A percentile compares a stretch with the other conserved stretches of the same genome.
Evolutionary conservation across 2,329 filamentous ascomycete genomes (phyloP).

Genomic region (Ceratocystis cacaofunesta): DNA sequence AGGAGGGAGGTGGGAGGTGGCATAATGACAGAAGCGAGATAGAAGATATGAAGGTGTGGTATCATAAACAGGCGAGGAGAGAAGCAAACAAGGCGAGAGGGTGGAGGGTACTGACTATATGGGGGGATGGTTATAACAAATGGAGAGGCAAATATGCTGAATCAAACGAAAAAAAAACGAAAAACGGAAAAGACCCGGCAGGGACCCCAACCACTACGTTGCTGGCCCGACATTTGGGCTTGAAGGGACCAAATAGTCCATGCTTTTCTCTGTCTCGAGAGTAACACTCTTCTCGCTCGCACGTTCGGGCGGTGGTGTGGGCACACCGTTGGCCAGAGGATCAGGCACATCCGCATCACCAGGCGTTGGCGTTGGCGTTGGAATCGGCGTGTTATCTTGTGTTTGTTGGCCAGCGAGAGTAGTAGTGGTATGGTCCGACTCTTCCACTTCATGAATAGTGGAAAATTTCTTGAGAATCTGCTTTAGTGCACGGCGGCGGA

Average conservation of each 20-base stretch:
- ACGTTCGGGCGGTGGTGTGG: slow-evolving; percentile 14
- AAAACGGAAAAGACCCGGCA: neutral
- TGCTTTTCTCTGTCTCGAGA: neutral
- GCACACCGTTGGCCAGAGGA: slow-evolving; percentile 13
- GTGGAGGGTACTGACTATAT: neutral
- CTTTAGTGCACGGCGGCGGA: slow-evolving; percentile 70
- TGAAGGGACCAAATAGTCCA: neutral
- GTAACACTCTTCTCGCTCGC: slow-evolving; percentile 13
- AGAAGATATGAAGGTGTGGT: neutral
- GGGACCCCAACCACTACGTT: neutral
- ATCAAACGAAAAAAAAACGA: slow-evolving; percentile 4
- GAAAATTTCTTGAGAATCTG: slow-evolving; percentile 73
- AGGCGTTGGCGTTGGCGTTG: slow-evolving; percentile 6
- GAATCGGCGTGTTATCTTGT: slow-evolving; percentile 4
- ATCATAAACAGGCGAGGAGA: neutral
- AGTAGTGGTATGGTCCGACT: neutral
- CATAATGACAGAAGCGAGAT: neutral
- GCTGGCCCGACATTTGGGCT: no score
- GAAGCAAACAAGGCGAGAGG: slow-evolving; percentile 1
- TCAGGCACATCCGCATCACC: slow-evolving; percentile 8
- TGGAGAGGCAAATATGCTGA: neutral
- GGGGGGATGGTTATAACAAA: neutral
- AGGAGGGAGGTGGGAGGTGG: neutral
- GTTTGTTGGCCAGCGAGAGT: neutral
- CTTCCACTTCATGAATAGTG: slow-evolving; percentile 53